phyloP scores from a whole-genome alignment of 306 rosid species.

The Cucurbita moschata region DNA sequence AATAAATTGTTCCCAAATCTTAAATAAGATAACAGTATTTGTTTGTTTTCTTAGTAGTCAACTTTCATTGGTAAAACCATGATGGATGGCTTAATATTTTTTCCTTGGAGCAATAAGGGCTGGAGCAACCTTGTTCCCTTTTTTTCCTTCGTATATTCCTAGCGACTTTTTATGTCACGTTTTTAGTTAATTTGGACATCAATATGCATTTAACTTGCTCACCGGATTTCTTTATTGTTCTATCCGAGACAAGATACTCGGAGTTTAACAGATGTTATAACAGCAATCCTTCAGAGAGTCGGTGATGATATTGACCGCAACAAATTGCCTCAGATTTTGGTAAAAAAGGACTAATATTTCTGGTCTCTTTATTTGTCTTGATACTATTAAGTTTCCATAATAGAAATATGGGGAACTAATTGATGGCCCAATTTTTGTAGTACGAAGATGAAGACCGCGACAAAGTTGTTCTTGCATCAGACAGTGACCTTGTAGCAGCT shows the following conservation, averaged over 20 bases:
- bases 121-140: neutral
- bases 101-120: neutral
- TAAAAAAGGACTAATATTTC: constrained; percentile 11
- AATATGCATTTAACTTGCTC: neutral
- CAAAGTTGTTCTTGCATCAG: constrained; percentile 72
- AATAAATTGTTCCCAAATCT: no score
- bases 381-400: neutral
- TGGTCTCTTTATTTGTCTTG: neutral
- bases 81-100: neutral
- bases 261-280: constrained; percentile 61
- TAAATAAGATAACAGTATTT: no score
- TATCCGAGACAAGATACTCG: constrained; percentile 46
- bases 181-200: neutral
- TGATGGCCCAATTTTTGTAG: constrained; percentile 21
- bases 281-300: constrained; percentile 65
- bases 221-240: constrained; percentile 17
- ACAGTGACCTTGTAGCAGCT: constrained; percentile 73
- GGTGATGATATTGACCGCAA: constrained; percentile 59
- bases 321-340: constrained; percentile 76
- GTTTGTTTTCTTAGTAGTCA: neutral
- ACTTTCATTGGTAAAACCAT: neutral
- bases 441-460: constrained; percentile 95
- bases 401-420: neutral
- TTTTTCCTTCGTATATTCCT: neutral
- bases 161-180: neutral